These are phyloP conservation scores for Malus domestica DNA, from an alignment of 306 rosid genomes.

Conservation along the genomic window ASM211411v1 NC_041805.1:3263001-3263500, in stretches of 20 bases:
- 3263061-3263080: neutral
- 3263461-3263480: conserved; percentile 6
- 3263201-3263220: conserved; percentile 34
- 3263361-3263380: conserved; percentile 30
- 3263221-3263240: conserved; percentile 23
- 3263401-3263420: conserved; percentile 20
- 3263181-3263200: conserved; percentile 40
- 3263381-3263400: conserved; percentile 24
- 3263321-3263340: conserved; percentile 69
- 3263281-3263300: conserved; percentile 28
- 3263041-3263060: neutral
- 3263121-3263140: neutral
- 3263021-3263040: neutral
- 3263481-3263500: conserved; percentile 14
- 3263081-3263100: neutral
- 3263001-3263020: neutral
- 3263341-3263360: conserved; percentile 37
- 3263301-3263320: conserved; percentile 29
- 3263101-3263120: neutral
- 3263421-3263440: conserved; percentile 3
- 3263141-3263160: conserved; percentile 4
- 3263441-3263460: conserved; percentile 17
- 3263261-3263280: conserved; percentile 32
- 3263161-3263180: conserved; percentile 57
- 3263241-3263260: conserved; percentile 25